Conservation (phyloP, 768 basidiomycete species). For the Sutorius australiensis region DNA sequence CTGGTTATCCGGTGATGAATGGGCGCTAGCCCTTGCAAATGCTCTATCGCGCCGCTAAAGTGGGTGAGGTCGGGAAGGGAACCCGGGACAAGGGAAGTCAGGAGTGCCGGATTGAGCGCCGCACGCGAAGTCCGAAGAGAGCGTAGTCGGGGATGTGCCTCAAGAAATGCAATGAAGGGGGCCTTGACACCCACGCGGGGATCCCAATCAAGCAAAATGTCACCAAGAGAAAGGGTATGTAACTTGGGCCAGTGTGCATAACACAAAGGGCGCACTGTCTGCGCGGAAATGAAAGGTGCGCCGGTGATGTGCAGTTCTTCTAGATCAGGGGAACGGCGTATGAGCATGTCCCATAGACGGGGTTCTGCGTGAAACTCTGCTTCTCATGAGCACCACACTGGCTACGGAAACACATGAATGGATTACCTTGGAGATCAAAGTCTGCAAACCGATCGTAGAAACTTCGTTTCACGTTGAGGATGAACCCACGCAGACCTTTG, state of each 20-base stretch:
- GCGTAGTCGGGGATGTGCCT: constrained; percentile 54
- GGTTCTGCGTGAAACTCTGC: constrained; percentile 24
- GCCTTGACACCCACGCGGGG: constrained; percentile 42
- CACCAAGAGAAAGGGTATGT: constrained; percentile 57
- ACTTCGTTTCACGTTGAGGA: constrained; percentile 52
- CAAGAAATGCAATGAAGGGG: constrained; percentile 65
- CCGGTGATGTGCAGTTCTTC: constrained; percentile 54
- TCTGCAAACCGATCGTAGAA: constrained; percentile 62
- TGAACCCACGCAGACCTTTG: constrained; percentile 57
- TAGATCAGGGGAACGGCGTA: constrained; percentile 57
- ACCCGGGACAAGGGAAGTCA: constrained; percentile 44
- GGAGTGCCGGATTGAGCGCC: constrained; percentile 50
- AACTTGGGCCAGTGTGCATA: constrained; percentile 66
- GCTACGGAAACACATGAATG: neutral
- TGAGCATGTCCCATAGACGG: constrained; percentile 68
- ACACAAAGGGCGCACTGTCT: constrained; percentile 50
- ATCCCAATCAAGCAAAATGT: constrained; percentile 59
- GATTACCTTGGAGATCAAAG: constrained; percentile 49
- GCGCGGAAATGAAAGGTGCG: constrained; percentile 34
- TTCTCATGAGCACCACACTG: constrained; percentile 1
- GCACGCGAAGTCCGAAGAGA: constrained; percentile 50
- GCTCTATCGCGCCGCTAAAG: constrained; percentile 65
- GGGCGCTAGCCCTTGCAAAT: constrained; percentile 56
- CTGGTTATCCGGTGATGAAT: constrained; percentile 48
- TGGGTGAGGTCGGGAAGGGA: constrained; percentile 49